These are phyloP conservation scores for Maudiozyma saulgeensis DNA, from an alignment of 805 yeast species.

Conservation along the genomic window DNA sequence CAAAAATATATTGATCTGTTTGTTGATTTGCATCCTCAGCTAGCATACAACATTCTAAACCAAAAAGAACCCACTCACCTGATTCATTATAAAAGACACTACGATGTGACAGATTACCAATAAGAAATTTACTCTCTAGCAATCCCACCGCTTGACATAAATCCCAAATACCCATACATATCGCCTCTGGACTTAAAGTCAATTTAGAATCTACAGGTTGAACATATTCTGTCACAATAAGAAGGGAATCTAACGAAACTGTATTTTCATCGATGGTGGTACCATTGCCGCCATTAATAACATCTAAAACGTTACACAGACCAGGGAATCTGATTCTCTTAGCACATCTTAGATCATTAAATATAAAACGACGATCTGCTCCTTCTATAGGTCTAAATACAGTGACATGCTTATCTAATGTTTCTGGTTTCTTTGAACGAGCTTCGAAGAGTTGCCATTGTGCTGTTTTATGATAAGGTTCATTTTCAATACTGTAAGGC, in stretches of 20 bases:
- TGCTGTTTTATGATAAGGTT: slow-evolving; percentile 14
- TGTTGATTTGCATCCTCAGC: not conserved
- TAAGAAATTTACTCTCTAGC: slow-evolving; percentile 34
- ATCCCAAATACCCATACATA: slow-evolving; percentile 21
- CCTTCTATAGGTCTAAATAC: slow-evolving; percentile 15
- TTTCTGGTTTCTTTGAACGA: slow-evolving; percentile 17
- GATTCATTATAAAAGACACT: slow-evolving; percentile 54
- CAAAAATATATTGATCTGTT: not conserved
- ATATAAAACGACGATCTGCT: not conserved
- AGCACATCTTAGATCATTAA: not conserved
- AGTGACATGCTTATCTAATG: slow-evolving; percentile 8
- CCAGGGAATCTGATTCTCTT: slow-evolving; percentile 1
- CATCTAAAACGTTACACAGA: not conserved
- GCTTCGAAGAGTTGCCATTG: slow-evolving; percentile 22
- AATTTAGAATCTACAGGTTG: slow-evolving; percentile 4
- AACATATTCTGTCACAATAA: slow-evolving; percentile 3
- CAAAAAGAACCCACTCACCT: slow-evolving; percentile 82
- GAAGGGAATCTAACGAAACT: not conserved
- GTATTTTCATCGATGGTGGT: not conserved
- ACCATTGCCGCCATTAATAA: not conserved
- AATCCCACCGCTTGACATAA: slow-evolving; percentile 18
- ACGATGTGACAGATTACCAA: slow-evolving; percentile 50
- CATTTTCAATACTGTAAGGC: slow-evolving; percentile 21
- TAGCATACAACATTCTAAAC: slow-evolving; percentile 47
- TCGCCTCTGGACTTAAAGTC: slow-evolving; percentile 9